These are phyloP conservation scores for Penicillium verrucosum DNA, from an alignment of 2,329 filamentous ascomycete genomes.

Conservation along the genomic window DNA sequence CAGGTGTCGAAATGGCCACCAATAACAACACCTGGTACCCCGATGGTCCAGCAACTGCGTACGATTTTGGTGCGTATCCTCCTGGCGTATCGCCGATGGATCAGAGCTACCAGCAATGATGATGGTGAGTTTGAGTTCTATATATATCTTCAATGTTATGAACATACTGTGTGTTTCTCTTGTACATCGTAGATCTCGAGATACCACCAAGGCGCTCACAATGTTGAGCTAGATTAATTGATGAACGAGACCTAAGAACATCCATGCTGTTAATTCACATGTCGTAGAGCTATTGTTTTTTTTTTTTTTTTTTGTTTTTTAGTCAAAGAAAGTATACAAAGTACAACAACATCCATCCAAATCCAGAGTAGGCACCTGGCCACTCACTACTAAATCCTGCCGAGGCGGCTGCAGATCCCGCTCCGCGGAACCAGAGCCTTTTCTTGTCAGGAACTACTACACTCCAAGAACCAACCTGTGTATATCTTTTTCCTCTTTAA, in stretches of 20 bases:
- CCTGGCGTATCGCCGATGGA: not conserved
- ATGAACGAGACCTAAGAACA: not conserved
- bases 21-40: slow-evolving; percentile 16
- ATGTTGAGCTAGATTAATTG: not conserved
- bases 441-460: slow-evolving; percentile 1
- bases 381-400: not conserved
- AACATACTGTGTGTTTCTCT: not conserved
- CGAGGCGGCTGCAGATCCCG: slow-evolving; percentile 18
- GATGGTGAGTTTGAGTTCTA: not conserved
- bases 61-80: slow-evolving; percentile 2
- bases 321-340: not conserved
- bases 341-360: not conserved
- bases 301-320: fast-evolving
- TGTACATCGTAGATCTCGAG: not conserved
- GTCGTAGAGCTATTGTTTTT: not conserved
- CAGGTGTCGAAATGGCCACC: slow-evolving; percentile 6
- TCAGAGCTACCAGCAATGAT: not conserved
- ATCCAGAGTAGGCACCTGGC: not conserved
- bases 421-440: slow-evolving; percentile 10
- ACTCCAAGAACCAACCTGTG: not conserved
- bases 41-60: not conserved
- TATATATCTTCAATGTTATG: not conserved
- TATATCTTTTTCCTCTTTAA: not conserved
- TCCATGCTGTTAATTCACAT: not conserved
- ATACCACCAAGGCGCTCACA: not conserved